These are phyloP conservation scores for Funneliformis geosporum DNA, from an alignment of 192 early-diverging fungal species.

Conservation along the genomic window DNA sequence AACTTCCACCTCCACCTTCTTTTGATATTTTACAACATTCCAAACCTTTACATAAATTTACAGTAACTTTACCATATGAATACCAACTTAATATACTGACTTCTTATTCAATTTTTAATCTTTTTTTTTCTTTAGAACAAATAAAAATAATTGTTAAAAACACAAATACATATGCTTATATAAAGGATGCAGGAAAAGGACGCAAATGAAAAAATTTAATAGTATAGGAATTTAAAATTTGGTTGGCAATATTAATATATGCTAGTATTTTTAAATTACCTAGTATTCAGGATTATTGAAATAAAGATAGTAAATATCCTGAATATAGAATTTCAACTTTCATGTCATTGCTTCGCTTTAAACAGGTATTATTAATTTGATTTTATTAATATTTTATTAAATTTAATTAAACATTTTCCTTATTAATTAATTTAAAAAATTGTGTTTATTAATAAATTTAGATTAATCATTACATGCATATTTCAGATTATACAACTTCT, in stretches of 20 bases:
- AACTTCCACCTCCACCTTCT: too few species aligned
- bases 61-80: background rate
- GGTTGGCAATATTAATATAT: constrained; percentile 35
- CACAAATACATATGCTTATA: background rate
- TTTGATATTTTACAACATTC: too few species aligned
- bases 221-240: constrained; percentile 23
- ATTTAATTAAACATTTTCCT: too few species aligned
- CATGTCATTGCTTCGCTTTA: constrained; percentile 29
- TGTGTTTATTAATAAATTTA: background rate
- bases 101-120: too few species aligned
- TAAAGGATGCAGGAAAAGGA: background rate
- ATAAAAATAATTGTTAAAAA: background rate
- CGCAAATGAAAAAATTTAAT: background rate
- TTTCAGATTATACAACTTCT: background rate
- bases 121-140: background rate
- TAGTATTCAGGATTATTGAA: constrained; percentile 24
- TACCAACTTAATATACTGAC: background rate
- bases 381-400: too few species aligned
- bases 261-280: constrained; percentile 22
- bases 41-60: too few species aligned
- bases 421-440: background rate
- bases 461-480: background rate
- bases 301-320: constrained; percentile 2
- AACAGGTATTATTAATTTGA: constrained; percentile 22
- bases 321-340: background rate